Percentiles rank a stretch among this genome's conserved stretches.
phyloP scores from a whole-genome alignment of 169 alveolate genomes.

The Sarcocystis neurona region DNA sequence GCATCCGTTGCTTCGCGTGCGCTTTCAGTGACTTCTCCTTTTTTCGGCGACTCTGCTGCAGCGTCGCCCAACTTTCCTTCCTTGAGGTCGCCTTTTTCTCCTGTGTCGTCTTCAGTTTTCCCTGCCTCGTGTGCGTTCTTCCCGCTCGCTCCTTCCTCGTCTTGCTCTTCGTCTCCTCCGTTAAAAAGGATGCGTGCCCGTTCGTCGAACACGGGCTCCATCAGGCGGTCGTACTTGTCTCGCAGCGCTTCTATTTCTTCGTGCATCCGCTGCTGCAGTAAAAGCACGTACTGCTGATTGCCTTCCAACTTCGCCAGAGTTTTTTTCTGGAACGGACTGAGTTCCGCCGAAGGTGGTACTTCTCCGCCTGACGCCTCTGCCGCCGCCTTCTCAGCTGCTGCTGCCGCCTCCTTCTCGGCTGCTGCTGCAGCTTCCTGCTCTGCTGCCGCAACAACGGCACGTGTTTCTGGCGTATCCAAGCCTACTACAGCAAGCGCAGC shows the following conservation, averaged over 20 bases:
- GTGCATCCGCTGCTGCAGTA: background rate
- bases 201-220: background rate
- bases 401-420: background rate
- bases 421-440: background rate
- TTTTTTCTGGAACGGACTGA: too few relatives aligned
- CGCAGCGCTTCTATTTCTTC: conserved; percentile 1
- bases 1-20: too few relatives aligned
- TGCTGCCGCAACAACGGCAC: background rate
- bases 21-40: too few relatives aligned
- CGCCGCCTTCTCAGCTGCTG: background rate
- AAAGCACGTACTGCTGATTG: background rate
- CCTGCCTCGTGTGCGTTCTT: background rate
- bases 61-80: too few relatives aligned
- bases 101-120: too few relatives aligned
- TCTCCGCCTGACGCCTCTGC: too few relatives aligned
- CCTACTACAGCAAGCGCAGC: background rate
- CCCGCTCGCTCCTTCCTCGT: background rate
- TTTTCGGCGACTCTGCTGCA: too few relatives aligned
- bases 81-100: too few relatives aligned
- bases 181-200: background rate
- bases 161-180: background rate
- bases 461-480: background rate
- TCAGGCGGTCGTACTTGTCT: conserved; percentile 9
- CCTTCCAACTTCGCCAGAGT: background rate
- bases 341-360: too few relatives aligned